Base-by-base conservation (phyloP, 495 filamentous ascomycete genomes). In the Rhypophila decipiens region DNA sequence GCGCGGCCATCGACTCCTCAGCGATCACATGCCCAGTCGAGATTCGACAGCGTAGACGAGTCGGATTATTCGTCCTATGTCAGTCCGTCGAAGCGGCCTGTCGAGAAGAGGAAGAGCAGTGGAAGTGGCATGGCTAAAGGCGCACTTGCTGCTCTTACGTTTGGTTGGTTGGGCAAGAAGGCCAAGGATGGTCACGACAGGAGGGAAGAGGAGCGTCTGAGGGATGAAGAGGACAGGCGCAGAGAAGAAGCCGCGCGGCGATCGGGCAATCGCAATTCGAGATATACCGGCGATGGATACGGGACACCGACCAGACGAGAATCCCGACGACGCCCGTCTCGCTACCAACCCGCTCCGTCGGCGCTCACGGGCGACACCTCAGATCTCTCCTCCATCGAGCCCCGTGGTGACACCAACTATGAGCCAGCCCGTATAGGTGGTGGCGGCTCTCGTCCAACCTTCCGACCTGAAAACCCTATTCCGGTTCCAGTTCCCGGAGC, bases 121-220 rank as follows among this genome's bases (percentile, higher is more conserved):
- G 44, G 53, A 33, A 71, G 73, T 17, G 72, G 68, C 2, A 55
- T 78, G 4, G 73, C 75, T 18, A 80, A 89, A 57, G 82, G 82
- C 1, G 51, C 93, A 11, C 60, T 78, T 22, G 77, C 83, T 24
- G 80, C 79, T 2, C 67, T 88, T 4, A 89, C 89, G 10, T 77
- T 70, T 68, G 85, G 59, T 65, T 87, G 53, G 63, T 78, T 67
- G 63, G 82, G 63, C 5, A 85, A 82, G 59, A 72, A 82, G 55
- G 80, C 84, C 55, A 81, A 75, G 29, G 77, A 78, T 39, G 70
- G 77, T 10, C 76, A 73, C 51, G 77, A 79, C 13, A 69, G 74
- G 39, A 81, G 78, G 54, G 83, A 87, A 43, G 73, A 87, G 35
- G 76, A 72, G 13, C 74, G 83, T n/a, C 42, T 86, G 13, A 79